Evolutionary conservation across 1,139 yeast species (phyloP), one percentile per base, ranked within the genome.

Genomic region (Hyphopichia burtonii): DNA sequence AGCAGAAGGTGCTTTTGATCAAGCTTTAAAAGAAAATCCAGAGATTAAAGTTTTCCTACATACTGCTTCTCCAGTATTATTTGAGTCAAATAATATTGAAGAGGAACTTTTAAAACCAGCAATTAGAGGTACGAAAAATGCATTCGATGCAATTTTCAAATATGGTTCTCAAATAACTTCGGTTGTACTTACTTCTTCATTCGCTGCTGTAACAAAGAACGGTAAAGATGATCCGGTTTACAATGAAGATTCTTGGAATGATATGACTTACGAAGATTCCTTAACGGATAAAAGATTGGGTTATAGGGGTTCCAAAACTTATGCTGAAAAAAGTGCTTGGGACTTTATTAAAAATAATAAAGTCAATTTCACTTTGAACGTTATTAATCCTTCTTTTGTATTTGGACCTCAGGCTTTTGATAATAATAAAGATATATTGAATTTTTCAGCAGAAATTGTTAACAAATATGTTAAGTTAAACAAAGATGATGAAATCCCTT

Each of bases 281-380:
- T 9, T 43, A 23, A 28, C 25, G 14, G 42, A 45, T 45, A 55
- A 57, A 8, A 33, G 46, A 3, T n/a, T 39, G 22, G 76, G 65
- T 2, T 69, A 70, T 41, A 34, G 57, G 33, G 71, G 58, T 0
- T 66, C 72, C 12, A 70, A 70, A 47, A 57, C 61, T 45, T 45
- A 67, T 8, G 58, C 63, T 4, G 65, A 60, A 39, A 55, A 53
- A 46, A 66, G 71, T 1, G 74, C 71, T 18, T 74, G 81, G 79
- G 66, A 72, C 25, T 76, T 66, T 45, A 55, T 64, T n/a, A 22
- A 35, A 16, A 15, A 40, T 17, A 36, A 40, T 16, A 25, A 35
- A 12, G 39, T 38, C 11, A 33, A 30, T 36, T 56, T 51, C 43
- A 38, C 43, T 4, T 32, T 53, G 4, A 43, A 49, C 22, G 41